Evolutionary conservation across 1,284 basidiomycete genomes (phyloP).

Genomic region (Caloboletus firmus): DNA sequence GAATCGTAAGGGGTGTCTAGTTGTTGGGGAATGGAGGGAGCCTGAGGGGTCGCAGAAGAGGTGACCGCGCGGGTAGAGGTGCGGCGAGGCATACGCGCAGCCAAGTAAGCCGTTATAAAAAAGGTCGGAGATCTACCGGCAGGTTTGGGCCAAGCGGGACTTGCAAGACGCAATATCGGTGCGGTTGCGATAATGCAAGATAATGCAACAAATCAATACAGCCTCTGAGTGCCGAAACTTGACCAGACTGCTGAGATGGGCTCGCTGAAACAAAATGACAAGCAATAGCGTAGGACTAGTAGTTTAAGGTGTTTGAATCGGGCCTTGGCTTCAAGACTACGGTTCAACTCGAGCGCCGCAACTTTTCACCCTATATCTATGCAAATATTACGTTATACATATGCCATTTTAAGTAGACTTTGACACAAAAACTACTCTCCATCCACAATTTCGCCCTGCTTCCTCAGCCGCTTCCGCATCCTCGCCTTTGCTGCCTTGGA

Average conservation of each 20-base stretch:
- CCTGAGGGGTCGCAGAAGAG: conserved; percentile 29
- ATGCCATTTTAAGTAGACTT: conserved; percentile 15
- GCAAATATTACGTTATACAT: conserved; percentile 26
- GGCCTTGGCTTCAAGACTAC: conserved; percentile 2
- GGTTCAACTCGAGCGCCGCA: conserved; percentile 7
- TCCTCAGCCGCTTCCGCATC: conserved; percentile 48
- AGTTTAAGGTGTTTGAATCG: not conserved
- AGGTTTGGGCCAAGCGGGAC: conserved; percentile 24
- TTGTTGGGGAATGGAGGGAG: conserved; percentile 23
- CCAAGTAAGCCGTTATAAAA: conserved; percentile 38
- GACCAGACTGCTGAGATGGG: conserved; percentile 11
- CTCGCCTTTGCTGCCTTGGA: conserved; percentile 60
- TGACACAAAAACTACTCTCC: conserved; percentile 26
- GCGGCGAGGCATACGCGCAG: conserved; percentile 42
- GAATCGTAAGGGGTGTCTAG: conserved; percentile 38
- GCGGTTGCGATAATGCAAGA: conserved; percentile 22
- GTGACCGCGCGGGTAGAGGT: conserved; percentile 29
- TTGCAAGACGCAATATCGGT: conserved; percentile 18
- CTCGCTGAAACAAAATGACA: conserved; percentile 14
- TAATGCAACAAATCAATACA: conserved; percentile 23
- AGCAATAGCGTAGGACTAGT: conserved; percentile 3
- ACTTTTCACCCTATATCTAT: conserved; percentile 18
- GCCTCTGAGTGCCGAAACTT: conserved; percentile 7
- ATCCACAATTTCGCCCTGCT: conserved; percentile 15
- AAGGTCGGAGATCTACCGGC: conserved; percentile 38